These are phyloP conservation scores for Cyclocybe aegerita DNA, from an alignment of 768 basidiomycete species.

Conservation along the genomic window DNA sequence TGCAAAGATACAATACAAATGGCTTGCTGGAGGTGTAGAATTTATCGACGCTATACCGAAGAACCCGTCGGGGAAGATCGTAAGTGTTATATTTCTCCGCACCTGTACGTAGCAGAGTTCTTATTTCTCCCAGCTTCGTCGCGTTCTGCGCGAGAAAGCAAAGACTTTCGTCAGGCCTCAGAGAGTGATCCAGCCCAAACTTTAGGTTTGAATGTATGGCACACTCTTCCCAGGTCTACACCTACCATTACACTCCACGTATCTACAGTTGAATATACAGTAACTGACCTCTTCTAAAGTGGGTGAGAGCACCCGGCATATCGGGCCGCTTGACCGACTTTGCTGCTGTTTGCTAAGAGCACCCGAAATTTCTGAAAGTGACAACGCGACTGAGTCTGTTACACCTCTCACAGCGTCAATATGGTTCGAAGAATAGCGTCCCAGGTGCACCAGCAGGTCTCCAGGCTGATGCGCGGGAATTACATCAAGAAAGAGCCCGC, in stretches of 20 bases:
- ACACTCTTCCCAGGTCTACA: background rate
- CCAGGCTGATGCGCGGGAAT: conserved; percentile 71
- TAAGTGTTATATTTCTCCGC: conserved; percentile 25
- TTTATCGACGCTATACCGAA: conserved; percentile 65
- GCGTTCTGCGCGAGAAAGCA: conserved; percentile 53
- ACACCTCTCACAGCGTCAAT: background rate
- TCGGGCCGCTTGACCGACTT: conserved; percentile 2
- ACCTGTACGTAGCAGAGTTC: background rate
- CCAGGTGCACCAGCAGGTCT: conserved; percentile 87
- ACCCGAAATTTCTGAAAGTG: conserved; percentile 18
- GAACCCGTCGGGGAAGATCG: conserved; percentile 71
- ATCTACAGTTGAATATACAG: too few relatives aligned
- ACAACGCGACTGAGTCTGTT: conserved; percentile 5
- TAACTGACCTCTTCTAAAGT: too few relatives aligned
- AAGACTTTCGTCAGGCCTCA: conserved; percentile 18
- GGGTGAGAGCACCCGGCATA: too few relatives aligned
- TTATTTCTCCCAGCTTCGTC: conserved; percentile 36
- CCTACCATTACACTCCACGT: background rate
- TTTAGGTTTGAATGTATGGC: conserved; percentile 5
- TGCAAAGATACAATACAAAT: conserved; percentile 59
- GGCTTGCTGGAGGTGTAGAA: conserved; percentile 58
- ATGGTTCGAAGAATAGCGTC: conserved; percentile 83
- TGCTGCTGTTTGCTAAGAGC: conserved; percentile 18
- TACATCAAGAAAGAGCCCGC: conserved; percentile 65
- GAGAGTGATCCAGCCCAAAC: conserved; percentile 8